Percentiles rank a stretch among this genome's conserved stretches.
Evolutionary conservation across 805 yeast species (phyloP).

Genomic region (Metschnikowia cubensis): DNA sequence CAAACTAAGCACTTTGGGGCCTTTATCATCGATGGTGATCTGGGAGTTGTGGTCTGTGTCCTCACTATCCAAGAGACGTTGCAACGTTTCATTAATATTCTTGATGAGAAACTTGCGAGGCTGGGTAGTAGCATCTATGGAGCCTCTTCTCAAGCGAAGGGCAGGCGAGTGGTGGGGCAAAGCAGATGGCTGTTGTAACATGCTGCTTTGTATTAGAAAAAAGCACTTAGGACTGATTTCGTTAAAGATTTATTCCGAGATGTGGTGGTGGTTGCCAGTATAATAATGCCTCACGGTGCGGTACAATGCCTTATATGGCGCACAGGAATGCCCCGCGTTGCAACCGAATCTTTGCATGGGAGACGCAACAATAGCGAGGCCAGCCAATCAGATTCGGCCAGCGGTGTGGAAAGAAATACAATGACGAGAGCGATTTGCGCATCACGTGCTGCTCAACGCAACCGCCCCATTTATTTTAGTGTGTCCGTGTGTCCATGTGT

Average conservation of each 20-base stretch:
- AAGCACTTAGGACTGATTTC: neutral
- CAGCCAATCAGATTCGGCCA: neutral
- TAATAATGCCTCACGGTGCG: too few species aligned
- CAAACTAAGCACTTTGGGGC: conserved; percentile 73
- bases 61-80: conserved; percentile 65
- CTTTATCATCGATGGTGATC: conserved; percentile 80
- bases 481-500: too few species aligned
- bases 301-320: neutral
- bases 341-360: neutral
- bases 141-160: conserved; percentile 2
- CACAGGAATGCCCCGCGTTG: neutral
- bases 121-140: conserved; percentile 5
- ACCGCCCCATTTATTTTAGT: too few species aligned
- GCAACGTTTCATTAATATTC: conserved; percentile 69
- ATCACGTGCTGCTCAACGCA: too few species aligned
- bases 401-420: neutral
- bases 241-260: too few species aligned
- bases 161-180: neutral
- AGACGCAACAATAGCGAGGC: neutral
- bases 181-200: neutral
- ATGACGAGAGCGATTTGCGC: neutral
- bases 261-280: too few species aligned
- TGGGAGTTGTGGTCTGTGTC: conserved; percentile 85
- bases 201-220: neutral
- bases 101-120: conserved; percentile 62